phyloP scores from a whole-genome alignment of 768 basidiomycete species.

The Kwoniella mangroviensis region DNA sequence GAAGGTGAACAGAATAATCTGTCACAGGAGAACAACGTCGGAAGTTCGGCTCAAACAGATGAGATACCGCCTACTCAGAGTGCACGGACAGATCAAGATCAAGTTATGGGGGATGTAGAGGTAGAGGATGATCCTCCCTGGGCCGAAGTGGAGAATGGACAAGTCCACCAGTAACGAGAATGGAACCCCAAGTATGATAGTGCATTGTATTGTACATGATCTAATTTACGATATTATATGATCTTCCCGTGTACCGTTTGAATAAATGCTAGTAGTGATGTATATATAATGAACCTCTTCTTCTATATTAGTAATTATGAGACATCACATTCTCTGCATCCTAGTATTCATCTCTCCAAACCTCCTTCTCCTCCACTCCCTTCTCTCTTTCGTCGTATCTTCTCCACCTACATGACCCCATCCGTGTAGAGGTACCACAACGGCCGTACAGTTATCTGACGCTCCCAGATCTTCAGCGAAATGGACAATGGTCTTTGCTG shows the following conservation, averaged over 20 bases:
- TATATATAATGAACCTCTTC: constrained; percentile 2
- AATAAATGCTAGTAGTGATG: neutral
- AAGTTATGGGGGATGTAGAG: constrained; percentile 1
- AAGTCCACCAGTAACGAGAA: neutral
- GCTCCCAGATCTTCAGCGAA: constrained; percentile 87
- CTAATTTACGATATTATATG: constrained; percentile 1
- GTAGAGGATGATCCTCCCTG: constrained; percentile 26
- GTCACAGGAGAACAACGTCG: too few species aligned
- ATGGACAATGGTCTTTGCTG: constrained; percentile 79
- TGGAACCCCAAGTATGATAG: neutral
- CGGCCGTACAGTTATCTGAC: constrained; percentile 87
- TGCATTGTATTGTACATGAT: neutral
- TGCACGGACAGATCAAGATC: neutral
- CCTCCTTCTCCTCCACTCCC: constrained; percentile 71
- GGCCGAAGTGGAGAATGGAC: constrained; percentile 12
- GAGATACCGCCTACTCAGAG: too few species aligned
- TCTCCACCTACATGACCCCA: constrained; percentile 83
- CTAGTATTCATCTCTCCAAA: constrained; percentile 54
- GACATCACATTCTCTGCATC: constrained; percentile 55
- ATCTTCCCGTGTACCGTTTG: neutral
- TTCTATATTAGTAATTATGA: neutral
- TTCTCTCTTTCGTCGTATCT: constrained; percentile 78
- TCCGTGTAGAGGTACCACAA: constrained; percentile 88
- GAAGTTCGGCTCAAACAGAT: too few species aligned
- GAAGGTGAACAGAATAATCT: neutral